phyloP scores from a whole-genome alignment of 1,284 basidiomycete genomes.

The Sporisorium graminicola region DNA sequence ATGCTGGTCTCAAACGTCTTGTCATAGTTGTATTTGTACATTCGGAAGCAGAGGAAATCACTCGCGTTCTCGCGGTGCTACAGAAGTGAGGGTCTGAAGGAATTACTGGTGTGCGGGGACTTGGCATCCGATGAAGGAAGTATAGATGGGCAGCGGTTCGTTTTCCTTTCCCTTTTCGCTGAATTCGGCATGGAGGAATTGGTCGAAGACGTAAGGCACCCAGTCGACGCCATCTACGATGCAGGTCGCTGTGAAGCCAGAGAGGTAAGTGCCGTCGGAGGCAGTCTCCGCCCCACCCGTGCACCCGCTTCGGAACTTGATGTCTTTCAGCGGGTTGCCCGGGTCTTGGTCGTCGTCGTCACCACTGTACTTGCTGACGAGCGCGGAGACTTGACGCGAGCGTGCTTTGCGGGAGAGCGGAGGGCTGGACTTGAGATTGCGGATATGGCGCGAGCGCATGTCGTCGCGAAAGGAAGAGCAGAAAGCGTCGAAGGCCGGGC shows the following conservation, averaged over 20 bases:
- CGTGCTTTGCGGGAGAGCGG: not conserved
- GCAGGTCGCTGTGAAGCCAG: conserved; percentile 35
- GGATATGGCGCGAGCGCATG: conserved; percentile 11
- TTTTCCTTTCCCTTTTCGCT: not conserved
- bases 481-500: conserved; percentile 28
- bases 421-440: conserved; percentile 16
- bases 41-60: not conserved
- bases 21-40: conserved; percentile 12
- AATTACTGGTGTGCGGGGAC: conserved; percentile 22
- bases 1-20: not conserved
- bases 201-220: conserved; percentile 34
- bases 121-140: conserved; percentile 38
- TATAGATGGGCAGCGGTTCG: conserved; percentile 13
- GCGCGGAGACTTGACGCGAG: too few relatives aligned
- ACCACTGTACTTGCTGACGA: too few relatives aligned
- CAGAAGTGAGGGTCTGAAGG: not conserved
- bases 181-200: conserved; percentile 27
- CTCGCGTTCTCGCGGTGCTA: not conserved
- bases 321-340: conserved; percentile 8
- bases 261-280: conserved; percentile 16
- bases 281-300: conserved; percentile 10
- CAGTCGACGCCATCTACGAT: conserved; percentile 37
- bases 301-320: conserved; percentile 30
- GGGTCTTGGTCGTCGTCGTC: conserved; percentile 14
- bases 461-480: conserved; percentile 20